Conservation (phyloP, 805 yeast species). For the Lachancea dasiensis region DNA sequence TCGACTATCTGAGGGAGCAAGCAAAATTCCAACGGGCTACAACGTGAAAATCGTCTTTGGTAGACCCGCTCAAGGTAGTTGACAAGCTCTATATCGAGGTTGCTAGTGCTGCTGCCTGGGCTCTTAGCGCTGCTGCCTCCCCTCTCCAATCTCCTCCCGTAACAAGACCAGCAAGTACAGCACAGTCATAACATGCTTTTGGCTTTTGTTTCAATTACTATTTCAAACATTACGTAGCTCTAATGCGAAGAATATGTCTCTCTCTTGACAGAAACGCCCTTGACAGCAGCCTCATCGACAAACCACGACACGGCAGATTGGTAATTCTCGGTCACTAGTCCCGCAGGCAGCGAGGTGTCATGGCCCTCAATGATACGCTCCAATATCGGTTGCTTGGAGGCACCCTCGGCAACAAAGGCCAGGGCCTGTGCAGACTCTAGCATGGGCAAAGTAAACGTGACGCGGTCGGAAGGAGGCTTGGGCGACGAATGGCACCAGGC, state of each 20-base stretch:
- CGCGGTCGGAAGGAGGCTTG: constrained; percentile 90
- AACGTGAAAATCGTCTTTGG: too few species aligned
- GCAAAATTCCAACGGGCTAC: too few species aligned
- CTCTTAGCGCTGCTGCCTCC: too few species aligned
- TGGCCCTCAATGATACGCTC: constrained; percentile 58
- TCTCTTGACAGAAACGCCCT: constrained; percentile 32
- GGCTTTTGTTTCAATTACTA: too few species aligned
- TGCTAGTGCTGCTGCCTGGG: too few species aligned
- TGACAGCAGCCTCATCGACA: constrained; percentile 71
- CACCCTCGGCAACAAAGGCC: constrained; percentile 87
- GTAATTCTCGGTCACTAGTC: constrained; percentile 57
- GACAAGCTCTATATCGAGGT: too few species aligned
- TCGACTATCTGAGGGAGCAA: too few species aligned
- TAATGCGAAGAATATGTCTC: constrained; percentile 3
- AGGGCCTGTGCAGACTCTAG: constrained; percentile 44
- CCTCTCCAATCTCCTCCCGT: too few species aligned
- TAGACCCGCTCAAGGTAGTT: too few species aligned
- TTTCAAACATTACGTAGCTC: too few species aligned
- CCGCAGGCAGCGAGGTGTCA: constrained; percentile 56
- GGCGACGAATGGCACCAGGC: constrained; percentile 77
- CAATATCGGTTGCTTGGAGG: constrained; percentile 69
- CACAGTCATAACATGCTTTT: too few species aligned
- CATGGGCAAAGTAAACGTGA: constrained; percentile 80
- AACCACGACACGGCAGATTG: constrained; percentile 68
- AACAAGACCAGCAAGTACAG: too few species aligned